Conservation (phyloP, 2,329 filamentous ascomycete genomes). For the Incumbomyces lentus region DNA sequence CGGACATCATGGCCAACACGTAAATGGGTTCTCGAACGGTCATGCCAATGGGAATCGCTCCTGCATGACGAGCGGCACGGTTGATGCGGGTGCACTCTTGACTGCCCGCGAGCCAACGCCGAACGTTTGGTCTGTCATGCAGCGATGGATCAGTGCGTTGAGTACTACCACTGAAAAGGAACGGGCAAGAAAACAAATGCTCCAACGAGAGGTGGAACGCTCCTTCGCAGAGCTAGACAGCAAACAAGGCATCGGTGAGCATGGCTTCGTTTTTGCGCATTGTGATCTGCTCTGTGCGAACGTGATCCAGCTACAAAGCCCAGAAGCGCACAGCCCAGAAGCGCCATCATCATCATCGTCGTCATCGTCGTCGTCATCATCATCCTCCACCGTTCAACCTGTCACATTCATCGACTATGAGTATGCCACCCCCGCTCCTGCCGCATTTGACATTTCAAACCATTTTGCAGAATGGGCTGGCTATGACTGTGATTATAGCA, state of each 20-base stretch:
- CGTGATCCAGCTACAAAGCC: constrained; percentile 64
- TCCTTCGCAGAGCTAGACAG: constrained; percentile 63
- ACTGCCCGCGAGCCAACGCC: constrained; percentile 63
- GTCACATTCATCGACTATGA: constrained; percentile 97
- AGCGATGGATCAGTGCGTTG: constrained; percentile 86
- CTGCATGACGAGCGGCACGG: constrained; percentile 12
- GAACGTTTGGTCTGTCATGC: constrained; percentile 89
- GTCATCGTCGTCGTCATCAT: not conserved
- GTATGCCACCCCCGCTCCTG: constrained; percentile 87
- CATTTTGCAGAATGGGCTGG: constrained; percentile 98
- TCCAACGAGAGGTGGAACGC: constrained; percentile 66
- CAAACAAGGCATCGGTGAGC: constrained; percentile 62
- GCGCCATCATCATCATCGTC: constrained; percentile 8
- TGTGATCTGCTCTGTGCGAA: constrained; percentile 84
- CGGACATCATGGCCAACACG: not conserved
- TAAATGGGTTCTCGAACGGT: not conserved
- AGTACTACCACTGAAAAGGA: constrained; percentile 63
- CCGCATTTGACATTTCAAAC: constrained; percentile 93
- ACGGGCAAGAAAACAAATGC: constrained; percentile 51
- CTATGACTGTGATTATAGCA: constrained; percentile 83
- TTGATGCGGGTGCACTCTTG: constrained; percentile 27
- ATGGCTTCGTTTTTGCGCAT: constrained; percentile 47
- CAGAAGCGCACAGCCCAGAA: constrained; percentile 22
- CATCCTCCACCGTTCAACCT: constrained; percentile 33
- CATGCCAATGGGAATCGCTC: constrained; percentile 43